phyloP scores from a whole-genome alignment of 83 land plant genomes.

The Thuja plicata region DNA sequence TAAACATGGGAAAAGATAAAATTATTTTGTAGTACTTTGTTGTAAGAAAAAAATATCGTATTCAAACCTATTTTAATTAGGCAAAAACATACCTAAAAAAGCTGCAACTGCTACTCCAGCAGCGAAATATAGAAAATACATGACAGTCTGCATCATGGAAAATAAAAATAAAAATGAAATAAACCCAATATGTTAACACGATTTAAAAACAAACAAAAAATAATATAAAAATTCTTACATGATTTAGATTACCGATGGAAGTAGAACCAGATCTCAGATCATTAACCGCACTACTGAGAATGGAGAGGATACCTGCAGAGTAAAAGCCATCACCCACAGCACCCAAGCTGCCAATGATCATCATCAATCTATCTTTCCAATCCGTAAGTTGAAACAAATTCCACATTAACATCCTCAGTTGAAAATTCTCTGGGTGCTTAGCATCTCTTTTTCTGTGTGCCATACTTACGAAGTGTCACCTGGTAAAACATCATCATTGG shows the following conservation, averaged over 20 bases:
- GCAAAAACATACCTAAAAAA: slow-evolving; percentile 1
- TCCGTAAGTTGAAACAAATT: slow-evolving; percentile 62
- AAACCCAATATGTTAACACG: neutral
- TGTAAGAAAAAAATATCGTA: too few species aligned
- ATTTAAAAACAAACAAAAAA: too few species aligned
- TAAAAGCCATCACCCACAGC: slow-evolving; percentile 71
- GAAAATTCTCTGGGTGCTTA: neutral
- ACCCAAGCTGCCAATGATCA: slow-evolving; percentile 67
- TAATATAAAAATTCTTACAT: slow-evolving; percentile 24
- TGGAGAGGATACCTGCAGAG: slow-evolving; percentile 31
- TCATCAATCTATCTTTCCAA: slow-evolving; percentile 41
- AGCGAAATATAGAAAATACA: neutral
- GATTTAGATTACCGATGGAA: slow-evolving; percentile 19
- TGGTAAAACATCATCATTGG: neutral
- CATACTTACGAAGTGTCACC: neutral
- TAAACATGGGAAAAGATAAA: too few species aligned
- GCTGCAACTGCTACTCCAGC: neutral
- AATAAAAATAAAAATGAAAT: too few species aligned
- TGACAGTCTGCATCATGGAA: neutral
- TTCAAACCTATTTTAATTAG: too few species aligned
- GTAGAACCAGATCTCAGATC: slow-evolving; percentile 27
- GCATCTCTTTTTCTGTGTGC: neutral
- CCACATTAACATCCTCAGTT: slow-evolving; percentile 10
- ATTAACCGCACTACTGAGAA: slow-evolving; percentile 33
- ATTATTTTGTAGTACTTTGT: too few species aligned